Conservation (phyloP, 1,284 basidiomycete species). For the Sanghuangporus sanghuang region DNA sequence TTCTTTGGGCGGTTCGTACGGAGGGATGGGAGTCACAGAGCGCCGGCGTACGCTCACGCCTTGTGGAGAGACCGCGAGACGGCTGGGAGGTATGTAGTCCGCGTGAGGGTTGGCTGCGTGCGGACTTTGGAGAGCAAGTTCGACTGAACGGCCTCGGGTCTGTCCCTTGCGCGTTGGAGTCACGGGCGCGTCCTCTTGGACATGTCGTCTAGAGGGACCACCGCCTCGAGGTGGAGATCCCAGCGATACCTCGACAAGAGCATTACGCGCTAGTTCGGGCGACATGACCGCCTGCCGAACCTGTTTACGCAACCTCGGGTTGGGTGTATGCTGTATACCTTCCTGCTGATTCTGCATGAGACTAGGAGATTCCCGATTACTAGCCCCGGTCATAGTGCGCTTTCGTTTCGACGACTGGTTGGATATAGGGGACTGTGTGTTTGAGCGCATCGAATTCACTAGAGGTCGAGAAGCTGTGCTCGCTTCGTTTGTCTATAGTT, state of each 20-base stretch:
- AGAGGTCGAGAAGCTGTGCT: conserved; percentile 11
- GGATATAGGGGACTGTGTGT: conserved; percentile 1
- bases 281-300: conserved; percentile 9
- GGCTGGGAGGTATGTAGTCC: conserved; percentile 38
- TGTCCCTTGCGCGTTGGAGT: conserved; percentile 25
- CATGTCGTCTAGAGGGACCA: neutral
- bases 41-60: conserved; percentile 23
- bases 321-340: conserved; percentile 13
- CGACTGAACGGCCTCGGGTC: conserved; percentile 23
- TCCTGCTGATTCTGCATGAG: neutral
- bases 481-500: neutral
- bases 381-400: conserved; percentile 6
- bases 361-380: neutral
- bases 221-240: neutral
- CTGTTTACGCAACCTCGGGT: conserved; percentile 16
- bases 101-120: conserved; percentile 45
- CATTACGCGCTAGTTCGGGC: conserved; percentile 6
- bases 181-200: conserved; percentile 6
- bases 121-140: conserved; percentile 35
- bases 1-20: conserved; percentile 59
- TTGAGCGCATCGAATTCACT: conserved; percentile 5
- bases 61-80: conserved; percentile 23
- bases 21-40: conserved; percentile 46
- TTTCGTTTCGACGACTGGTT: conserved; percentile 10
- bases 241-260: neutral